Conservation (phyloP, 139 green algal genomes). For the Closterium sp. region DNA sequence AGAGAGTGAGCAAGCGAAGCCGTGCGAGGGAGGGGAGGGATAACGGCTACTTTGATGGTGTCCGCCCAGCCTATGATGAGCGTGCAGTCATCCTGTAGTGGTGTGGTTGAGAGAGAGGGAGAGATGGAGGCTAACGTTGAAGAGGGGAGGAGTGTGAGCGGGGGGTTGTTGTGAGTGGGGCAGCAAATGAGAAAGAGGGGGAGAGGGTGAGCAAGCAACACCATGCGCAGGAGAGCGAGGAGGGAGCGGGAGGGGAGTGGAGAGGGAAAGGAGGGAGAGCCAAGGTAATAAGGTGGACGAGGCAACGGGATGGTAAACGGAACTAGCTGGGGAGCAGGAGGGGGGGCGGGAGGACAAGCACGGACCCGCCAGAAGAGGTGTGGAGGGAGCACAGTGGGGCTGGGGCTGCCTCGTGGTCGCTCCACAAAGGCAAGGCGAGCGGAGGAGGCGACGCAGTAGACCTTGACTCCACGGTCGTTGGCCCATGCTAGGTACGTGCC, state of each 20-base stretch:
- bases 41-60: slow-evolving; percentile 67
- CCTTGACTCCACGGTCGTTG: slow-evolving; percentile 70
- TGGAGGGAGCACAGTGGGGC: slow-evolving; percentile 5
- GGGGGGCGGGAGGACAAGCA: not conserved
- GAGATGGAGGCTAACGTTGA: too few species aligned
- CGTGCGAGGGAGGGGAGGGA: too few species aligned
- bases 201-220: too few species aligned
- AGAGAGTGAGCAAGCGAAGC: too few species aligned
- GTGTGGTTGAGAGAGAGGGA: not conserved
- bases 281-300: too few species aligned
- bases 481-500: slow-evolving; percentile 83
- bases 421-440: slow-evolving; percentile 61
- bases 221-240: too few species aligned
- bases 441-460: slow-evolving; percentile 75
- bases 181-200: too few species aligned
- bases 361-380: slow-evolving; percentile 41
- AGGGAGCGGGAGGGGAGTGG: too few species aligned
- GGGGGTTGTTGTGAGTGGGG: too few species aligned
- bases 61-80: slow-evolving; percentile 76
- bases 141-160: too few species aligned
- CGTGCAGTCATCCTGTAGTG: slow-evolving; percentile 48
- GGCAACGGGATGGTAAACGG: too few species aligned
- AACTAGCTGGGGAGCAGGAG: not conserved
- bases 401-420: slow-evolving; percentile 13
- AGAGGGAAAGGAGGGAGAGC: not conserved